These are phyloP conservation scores for Clarireedia sp. DNA, from an alignment of 2,329 filamentous ascomycete genomes.

Conservation along the genomic window DNA sequence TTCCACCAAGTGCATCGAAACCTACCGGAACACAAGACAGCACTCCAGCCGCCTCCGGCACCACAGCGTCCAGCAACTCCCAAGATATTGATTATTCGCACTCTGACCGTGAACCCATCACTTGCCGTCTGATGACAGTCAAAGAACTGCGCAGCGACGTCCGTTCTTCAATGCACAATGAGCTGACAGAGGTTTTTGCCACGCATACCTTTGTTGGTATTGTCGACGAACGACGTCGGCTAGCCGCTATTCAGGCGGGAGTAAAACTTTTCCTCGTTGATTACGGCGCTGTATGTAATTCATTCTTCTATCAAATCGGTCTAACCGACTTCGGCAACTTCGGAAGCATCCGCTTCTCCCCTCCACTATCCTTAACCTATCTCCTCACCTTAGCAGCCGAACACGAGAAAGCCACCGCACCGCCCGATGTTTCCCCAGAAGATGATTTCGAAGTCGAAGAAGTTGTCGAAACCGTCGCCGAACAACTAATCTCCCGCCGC, in stretches of 20 bases:
- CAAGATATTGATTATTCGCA: constrained; percentile 63
- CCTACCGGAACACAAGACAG: constrained; percentile 13
- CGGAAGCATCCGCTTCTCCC: constrained; percentile 71
- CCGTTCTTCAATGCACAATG: constrained; percentile 72
- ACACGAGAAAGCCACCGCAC: constrained; percentile 50
- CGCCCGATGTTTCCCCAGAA: constrained; percentile 24
- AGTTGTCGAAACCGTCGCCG: constrained; percentile 56
- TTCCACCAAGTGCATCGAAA: constrained; percentile 47
- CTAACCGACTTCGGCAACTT: constrained; percentile 96
- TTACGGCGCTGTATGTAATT: constrained; percentile 77
- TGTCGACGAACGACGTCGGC: constrained; percentile 76
- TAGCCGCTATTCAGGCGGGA: constrained; percentile 88
- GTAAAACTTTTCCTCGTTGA: constrained; percentile 89
- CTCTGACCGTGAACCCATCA: constrained; percentile 58
- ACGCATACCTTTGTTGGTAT: constrained; percentile 89
- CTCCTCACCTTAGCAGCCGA: constrained; percentile 67
- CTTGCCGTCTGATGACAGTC: constrained; percentile 73
- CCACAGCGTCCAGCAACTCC: constrained; percentile 9
- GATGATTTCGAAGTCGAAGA: constrained; percentile 58
- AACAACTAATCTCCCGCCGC: constrained; percentile 64
- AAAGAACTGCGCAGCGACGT: constrained; percentile 77
- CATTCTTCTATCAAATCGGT: constrained; percentile 93
- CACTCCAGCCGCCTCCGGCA: constrained; percentile 19
- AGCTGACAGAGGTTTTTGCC: constrained; percentile 78
- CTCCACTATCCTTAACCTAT: constrained; percentile 62